Evolutionary conservation across 2,329 filamentous ascomycete genomes (phyloP).

Genomic region (Colletotrichum chrysophilum): DNA sequence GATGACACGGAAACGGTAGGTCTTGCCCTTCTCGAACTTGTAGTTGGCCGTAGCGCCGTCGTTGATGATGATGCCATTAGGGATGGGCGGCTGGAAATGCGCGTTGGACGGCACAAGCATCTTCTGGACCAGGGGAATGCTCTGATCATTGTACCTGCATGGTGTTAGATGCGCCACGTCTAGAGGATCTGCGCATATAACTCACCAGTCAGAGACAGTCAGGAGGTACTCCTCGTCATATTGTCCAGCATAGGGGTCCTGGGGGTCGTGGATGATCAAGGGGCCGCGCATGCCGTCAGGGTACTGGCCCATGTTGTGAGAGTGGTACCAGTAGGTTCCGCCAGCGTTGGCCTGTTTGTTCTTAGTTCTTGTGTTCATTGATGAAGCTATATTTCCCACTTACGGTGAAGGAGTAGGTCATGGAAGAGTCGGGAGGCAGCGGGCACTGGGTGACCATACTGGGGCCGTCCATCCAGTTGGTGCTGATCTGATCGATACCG

Average conservation of each 20-base stretch:
- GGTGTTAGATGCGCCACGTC: neutral
- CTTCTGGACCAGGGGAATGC: conserved; percentile 37
- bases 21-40: conserved; percentile 44
- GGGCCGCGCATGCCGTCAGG: conserved; percentile 70
- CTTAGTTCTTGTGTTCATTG: neutral
- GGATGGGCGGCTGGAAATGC: conserved; percentile 43
- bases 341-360: conserved; percentile 31
- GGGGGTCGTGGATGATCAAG: conserved; percentile 64
- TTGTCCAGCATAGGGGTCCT: conserved; percentile 54
- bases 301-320: conserved; percentile 68
- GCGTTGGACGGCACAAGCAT: conserved; percentile 48
- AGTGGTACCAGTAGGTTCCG: conserved; percentile 63
- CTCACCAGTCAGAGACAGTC: conserved; percentile 40
- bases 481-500: conserved; percentile 60
- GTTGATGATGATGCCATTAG: conserved; percentile 46
- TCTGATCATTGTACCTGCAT: conserved; percentile 47
- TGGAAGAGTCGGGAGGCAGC: conserved; percentile 54
- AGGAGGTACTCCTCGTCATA: conserved; percentile 66
- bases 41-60: conserved; percentile 44
- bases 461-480: conserved; percentile 64
- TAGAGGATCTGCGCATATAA: neutral
- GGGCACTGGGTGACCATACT: conserved; percentile 59
- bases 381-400: conserved; percentile 15
- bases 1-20: conserved; percentile 52
- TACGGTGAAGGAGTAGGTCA: conserved; percentile 59